A percentile compares a stretch with the other conserved stretches of the same genome.
phyloP scores from a whole-genome alignment of 2,329 filamentous ascomycete genomes.

The Phaeophleospora eucalypticola region DNA sequence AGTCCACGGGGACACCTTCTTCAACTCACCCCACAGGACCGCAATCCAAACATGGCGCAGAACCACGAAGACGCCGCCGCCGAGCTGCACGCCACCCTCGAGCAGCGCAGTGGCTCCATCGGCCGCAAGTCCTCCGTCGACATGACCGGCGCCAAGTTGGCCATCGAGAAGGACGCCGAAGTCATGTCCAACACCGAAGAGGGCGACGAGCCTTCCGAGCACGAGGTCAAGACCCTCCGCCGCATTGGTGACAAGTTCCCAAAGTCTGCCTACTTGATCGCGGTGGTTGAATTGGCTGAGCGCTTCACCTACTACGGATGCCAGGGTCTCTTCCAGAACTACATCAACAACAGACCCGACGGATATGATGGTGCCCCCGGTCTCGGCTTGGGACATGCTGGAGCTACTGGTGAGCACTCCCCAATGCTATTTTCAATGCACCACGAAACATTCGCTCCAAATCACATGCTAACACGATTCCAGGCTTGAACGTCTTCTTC shows the following conservation, averaged over 20 bases:
- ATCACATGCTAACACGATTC: too few relatives aligned
- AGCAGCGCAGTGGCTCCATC: slow-evolving; percentile 22
- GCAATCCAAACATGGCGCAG: neutral
- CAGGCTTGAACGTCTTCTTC: slow-evolving; percentile 44
- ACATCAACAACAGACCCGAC: slow-evolving; percentile 42
- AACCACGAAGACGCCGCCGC: slow-evolving; percentile 27
- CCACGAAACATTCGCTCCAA: too few relatives aligned
- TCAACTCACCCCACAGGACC: too few relatives aligned
- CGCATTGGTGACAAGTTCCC: slow-evolving; percentile 47
- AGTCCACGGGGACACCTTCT: too few relatives aligned
- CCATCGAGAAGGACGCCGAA: slow-evolving; percentile 12
- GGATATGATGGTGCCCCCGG: slow-evolving; percentile 38
- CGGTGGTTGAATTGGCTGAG: slow-evolving; percentile 49
- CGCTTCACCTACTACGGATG: slow-evolving; percentile 42
- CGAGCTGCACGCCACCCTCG: slow-evolving; percentile 26
- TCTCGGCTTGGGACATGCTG: slow-evolving; percentile 38
- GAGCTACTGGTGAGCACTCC: slow-evolving; percentile 39
- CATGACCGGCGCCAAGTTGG: slow-evolving; percentile 20
- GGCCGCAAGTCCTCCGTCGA: slow-evolving; percentile 14
- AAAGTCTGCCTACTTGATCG: slow-evolving; percentile 45
- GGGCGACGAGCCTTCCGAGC: slow-evolving; percentile 39
- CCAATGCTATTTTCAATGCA: too few relatives aligned
- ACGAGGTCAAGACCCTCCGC: slow-evolving; percentile 41
- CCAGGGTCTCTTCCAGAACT: slow-evolving; percentile 48
- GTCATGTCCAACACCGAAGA: slow-evolving; percentile 21